phyloP scores from a whole-genome alignment of 2,329 filamentous ascomycete species.

The Scorias spongiosa region DNA sequence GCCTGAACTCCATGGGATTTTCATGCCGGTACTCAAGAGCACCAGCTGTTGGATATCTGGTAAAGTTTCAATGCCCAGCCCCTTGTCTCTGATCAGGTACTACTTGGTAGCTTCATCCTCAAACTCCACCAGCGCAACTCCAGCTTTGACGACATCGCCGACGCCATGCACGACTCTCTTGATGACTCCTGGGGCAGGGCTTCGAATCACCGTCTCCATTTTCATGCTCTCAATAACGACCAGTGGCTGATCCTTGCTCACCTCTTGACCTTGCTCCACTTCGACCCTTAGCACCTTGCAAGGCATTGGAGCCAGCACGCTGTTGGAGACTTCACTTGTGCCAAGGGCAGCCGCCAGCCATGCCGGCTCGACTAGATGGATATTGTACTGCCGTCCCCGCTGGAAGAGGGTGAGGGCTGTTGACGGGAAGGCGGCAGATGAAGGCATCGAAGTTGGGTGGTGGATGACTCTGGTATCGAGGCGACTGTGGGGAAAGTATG shows the following conservation, averaged over 20 bases:
- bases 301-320: constrained; percentile 86
- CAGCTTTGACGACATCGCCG: constrained; percentile 32
- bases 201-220: constrained; percentile 41
- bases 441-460: constrained; percentile 40
- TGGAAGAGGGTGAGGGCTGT: constrained; percentile 55
- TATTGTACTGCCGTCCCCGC: constrained; percentile 41
- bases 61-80: too few species aligned
- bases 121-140: constrained; percentile 32
- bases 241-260: constrained; percentile 72
- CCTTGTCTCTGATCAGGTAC: too few species aligned
- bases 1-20: too few species aligned
- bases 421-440: neutral
- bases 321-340: constrained; percentile 63
- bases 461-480: constrained; percentile 63
- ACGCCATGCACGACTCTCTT: constrained; percentile 33
- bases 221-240: constrained; percentile 51
- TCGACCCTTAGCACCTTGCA: constrained; percentile 91
- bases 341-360: constrained; percentile 86
- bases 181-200: constrained; percentile 33
- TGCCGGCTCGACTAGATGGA: constrained; percentile 43
- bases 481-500: constrained; percentile 69
- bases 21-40: too few species aligned
- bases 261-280: constrained; percentile 63
- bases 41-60: too few species aligned
- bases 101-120: constrained; percentile 8